Evolutionary conservation across 768 basidiomycete genomes (phyloP).

Genomic region (Lepiota venenata): DNA sequence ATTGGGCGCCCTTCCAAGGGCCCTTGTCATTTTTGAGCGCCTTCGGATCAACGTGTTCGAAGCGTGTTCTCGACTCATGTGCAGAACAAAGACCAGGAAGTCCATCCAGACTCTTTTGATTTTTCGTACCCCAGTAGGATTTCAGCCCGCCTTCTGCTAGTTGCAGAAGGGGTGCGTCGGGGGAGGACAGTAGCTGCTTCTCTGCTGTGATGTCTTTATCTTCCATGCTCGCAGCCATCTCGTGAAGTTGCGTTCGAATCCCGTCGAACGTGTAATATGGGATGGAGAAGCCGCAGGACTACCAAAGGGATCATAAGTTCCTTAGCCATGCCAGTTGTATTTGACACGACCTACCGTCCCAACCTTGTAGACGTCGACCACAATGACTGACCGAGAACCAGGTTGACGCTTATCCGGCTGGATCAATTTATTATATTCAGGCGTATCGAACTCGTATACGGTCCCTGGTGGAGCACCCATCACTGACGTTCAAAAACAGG

Average conservation of each 20-base stretch:
- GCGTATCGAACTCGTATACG: constrained; percentile 54
- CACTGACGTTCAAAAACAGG: neutral
- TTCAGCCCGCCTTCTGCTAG: constrained; percentile 42
- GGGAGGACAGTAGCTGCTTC: neutral
- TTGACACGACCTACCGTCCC: constrained; percentile 25
- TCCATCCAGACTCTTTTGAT: constrained; percentile 47
- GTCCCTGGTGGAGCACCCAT: constrained; percentile 31
- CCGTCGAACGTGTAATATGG: constrained; percentile 50
- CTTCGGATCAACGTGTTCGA: constrained; percentile 5
- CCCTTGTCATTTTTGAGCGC: neutral
- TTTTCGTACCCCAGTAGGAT: constrained; percentile 46
- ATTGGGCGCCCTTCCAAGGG: too few relatives aligned
- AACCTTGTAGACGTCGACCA: constrained; percentile 56
- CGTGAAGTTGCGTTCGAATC: constrained; percentile 45
- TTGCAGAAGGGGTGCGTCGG: constrained; percentile 5
- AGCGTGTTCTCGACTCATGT: constrained; percentile 5
- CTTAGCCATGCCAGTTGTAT: neutral
- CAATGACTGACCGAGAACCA: constrained; percentile 53
- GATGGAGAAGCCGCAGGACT: constrained; percentile 61
- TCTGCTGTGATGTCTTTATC: constrained; percentile 28
- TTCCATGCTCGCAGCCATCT: constrained; percentile 34
- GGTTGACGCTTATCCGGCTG: constrained; percentile 40
- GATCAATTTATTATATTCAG: constrained; percentile 49
- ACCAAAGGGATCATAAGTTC: neutral
- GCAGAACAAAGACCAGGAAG: constrained; percentile 40